Evolutionary conservation across 768 basidiomycete genomes (phyloP), one percentile per base, ranked within the genome.

Genomic region (Astraeus odoratus): DNA sequence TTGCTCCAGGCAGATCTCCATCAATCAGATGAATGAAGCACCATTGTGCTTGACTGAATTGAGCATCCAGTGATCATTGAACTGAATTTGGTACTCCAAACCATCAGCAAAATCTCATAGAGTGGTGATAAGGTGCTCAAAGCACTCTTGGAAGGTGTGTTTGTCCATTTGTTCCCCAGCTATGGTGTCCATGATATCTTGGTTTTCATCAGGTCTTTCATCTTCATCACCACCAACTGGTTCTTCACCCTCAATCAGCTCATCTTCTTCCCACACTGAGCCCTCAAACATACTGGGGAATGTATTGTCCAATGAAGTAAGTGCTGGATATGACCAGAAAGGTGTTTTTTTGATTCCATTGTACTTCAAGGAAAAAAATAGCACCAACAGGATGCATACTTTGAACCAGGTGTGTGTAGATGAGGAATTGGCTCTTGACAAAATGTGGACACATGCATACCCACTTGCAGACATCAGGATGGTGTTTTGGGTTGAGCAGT

Each of bases 391-490:
- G 46, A 7, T 56, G 39, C 1, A 46, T 43, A 8, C 10, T 34
- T 41, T 57, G 54, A 1, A 58, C 46, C 1, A 58, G 44, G 29
- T 57, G 51, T 33, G 57, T 58, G 31, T 57, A 57, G 4, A 57
- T 8, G 13, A 58, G 47, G 20, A 57, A 58, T 3, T 43, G 37
- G 38, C 51, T 53, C 33, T 38, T 55, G 20, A 36, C n/a, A n/a
- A n/a, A n/a, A n/a, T n/a, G n/a, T n/a, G n/a, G n/a, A n/a, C n/a
- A n/a, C n/a, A n/a, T n/a, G n/a, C n/a, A n/a, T n/a, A n/a, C n/a
- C n/a, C n/a, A n/a, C n/a, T n/a, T n/a, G n/a, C n/a, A n/a, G n/a
- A n/a, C n/a, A n/a, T n/a, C n/a, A n/a, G n/a, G n/a, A n/a, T n/a
- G n/a, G n/a, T n/a, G n/a, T n/a, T n/a, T n/a, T n/a, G n/a, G n/a